These are phyloP conservation scores for Suillus brevipes DNA, from an alignment of 768 basidiomycete genomes.

Conservation along the genomic window DNA sequence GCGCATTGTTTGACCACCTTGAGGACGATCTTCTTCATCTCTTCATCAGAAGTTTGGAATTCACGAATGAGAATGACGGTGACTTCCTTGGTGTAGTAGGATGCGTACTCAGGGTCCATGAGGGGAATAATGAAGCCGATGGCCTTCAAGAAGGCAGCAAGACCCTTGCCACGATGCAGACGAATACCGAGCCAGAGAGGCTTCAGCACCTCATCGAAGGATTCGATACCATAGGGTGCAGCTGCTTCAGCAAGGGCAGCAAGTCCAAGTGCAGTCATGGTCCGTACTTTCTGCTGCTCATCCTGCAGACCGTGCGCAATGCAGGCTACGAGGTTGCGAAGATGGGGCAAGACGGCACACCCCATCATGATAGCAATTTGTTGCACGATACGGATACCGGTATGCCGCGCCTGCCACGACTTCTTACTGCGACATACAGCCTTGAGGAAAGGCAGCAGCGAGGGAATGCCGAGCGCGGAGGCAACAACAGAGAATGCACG, in stretches of 20 bases:
- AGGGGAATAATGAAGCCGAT: slow-evolving; percentile 99
- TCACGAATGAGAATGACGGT: slow-evolving; percentile 96
- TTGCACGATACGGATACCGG: slow-evolving; percentile 98
- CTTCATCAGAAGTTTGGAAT: slow-evolving; percentile 98
- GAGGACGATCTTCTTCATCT: slow-evolving; percentile 99
- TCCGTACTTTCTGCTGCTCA: slow-evolving; percentile 79
- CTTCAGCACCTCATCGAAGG: slow-evolving; percentile 92
- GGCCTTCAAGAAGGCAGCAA: slow-evolving; percentile 82
- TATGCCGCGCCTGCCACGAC: slow-evolving; percentile 99
- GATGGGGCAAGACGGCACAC: slow-evolving; percentile 94
- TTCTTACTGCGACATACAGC: slow-evolving; percentile 99
- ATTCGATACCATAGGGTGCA: slow-evolving; percentile 99
- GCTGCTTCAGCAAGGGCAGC: slow-evolving; percentile 97
- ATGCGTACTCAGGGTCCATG: slow-evolving; percentile 99
- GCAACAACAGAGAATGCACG: slow-evolving; percentile 99
- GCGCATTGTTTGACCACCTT: slow-evolving; percentile 99
- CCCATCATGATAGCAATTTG: slow-evolving; percentile 99
- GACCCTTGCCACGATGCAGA: slow-evolving; percentile 74
- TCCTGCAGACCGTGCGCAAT: slow-evolving; percentile 82
- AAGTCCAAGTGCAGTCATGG: slow-evolving; percentile 74
- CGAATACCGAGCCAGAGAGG: slow-evolving; percentile 79
- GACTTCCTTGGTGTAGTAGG: slow-evolving; percentile 98
- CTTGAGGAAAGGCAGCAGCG: slow-evolving; percentile 96
- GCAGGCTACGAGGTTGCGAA: slow-evolving; percentile 94
- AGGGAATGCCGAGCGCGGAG: slow-evolving; percentile 96